Base-by-base conservation (phyloP, 305 asterid species). In the Rubia tinctorum region DNA sequence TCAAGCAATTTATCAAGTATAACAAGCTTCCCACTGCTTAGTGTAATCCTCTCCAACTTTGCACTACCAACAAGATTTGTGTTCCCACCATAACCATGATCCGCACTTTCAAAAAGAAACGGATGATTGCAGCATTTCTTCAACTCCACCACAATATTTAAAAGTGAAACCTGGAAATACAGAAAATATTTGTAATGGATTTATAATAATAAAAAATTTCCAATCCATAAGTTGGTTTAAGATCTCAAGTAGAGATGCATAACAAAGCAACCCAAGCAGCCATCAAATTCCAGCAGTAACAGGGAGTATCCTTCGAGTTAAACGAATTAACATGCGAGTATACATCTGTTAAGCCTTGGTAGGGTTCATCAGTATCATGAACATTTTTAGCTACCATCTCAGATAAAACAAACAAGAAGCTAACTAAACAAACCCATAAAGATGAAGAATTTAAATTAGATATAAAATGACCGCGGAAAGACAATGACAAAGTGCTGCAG, bases 61-160 rank as follows among this genome's bases (percentile, higher is more conserved):
- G 89, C 76, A 86, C 99, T 93, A 47, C 97, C 97, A 64, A 89
- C 82, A 83, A 80, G 73, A 78, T 88, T 88, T 51, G 92, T 84
- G 75, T 95, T 96, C 81, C 99, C 99, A 61, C 99, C 99, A 83
- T 95, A 95, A 81, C 99, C 99, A 86, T 93, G 97, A 86, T 95
- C 99, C 15, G 99, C 99, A 84, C 99, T 95, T 86, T 95, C 97
- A 85, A 95, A 95, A 76, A 95, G 76, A 86, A 95, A 95, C 68
- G 99, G 99, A 82, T 95, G 99, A 74, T 95, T 95, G 90, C 98
- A 95, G 87, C 98, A 95, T 80, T 95, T 95, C 96, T 95, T 95
- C 94, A 95, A 83, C 89, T 95, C 99, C 84, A 93, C 99, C 88
- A 95, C 97, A 73, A 95, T 91, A 88, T 95, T 95, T 79, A 95